Conservation (phyloP, 2,329 filamentous ascomycete genomes). For the Myriosclerotinia duriaeana region DNA sequence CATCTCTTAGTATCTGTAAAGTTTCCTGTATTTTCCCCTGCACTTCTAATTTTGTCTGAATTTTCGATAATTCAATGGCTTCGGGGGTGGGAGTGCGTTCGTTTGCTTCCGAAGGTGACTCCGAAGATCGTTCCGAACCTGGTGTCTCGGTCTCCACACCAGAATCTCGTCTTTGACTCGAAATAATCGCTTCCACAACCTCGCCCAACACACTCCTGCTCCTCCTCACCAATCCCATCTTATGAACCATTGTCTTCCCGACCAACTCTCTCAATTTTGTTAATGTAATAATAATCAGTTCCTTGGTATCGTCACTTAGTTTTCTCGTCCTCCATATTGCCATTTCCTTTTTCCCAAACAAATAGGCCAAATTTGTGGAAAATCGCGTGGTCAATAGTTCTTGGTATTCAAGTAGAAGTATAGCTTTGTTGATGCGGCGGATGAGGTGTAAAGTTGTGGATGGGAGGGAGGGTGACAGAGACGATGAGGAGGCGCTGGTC, state of each 20-base stretch:
- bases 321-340: constrained; percentile 19
- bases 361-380: constrained; percentile 18
- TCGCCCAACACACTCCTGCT: constrained; percentile 17
- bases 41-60: neutral
- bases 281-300: constrained; percentile 18
- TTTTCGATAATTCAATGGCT: neutral
- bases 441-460: constrained; percentile 11
- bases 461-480: constrained; percentile 1
- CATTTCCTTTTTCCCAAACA: constrained; percentile 23
- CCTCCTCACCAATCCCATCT: constrained; percentile 19
- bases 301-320: constrained; percentile 20
- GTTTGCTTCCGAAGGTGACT: neutral
- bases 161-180: constrained; percentile 11
- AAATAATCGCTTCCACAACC: constrained; percentile 12
- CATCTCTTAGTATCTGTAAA: constrained; percentile 7
- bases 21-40: constrained; percentile 7
- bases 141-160: constrained; percentile 2
- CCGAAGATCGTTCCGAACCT: neutral
- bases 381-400: constrained; percentile 19
- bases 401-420: constrained; percentile 18
- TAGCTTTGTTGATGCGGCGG: constrained; percentile 13
- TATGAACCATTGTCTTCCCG: constrained; percentile 22
- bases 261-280: constrained; percentile 24
- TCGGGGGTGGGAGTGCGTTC: neutral
- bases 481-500: neutral